Evolutionary conservation across 768 basidiomycete species (phyloP).

Genomic region (Neoboletus subvelutipes): DNA sequence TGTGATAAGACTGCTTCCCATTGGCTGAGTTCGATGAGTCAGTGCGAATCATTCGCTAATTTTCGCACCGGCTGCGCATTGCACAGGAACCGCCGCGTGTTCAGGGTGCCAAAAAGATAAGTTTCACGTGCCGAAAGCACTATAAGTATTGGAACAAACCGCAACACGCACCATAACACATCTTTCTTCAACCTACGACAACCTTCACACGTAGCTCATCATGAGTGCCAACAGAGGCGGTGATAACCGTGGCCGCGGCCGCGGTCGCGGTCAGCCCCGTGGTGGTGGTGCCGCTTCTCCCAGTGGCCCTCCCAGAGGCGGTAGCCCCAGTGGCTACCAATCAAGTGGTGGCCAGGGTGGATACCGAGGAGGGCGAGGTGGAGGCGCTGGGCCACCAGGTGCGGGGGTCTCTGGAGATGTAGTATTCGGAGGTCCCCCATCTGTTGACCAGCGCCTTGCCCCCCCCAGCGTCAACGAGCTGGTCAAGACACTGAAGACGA

Average conservation of each 20-base stretch:
- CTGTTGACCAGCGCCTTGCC: constrained; percentile 37
- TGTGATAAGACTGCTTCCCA: not conserved
- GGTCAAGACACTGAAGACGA: constrained; percentile 29
- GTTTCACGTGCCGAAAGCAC: too few species aligned
- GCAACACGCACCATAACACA: not conserved
- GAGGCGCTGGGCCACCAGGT: constrained; percentile 29
- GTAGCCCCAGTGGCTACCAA: constrained; percentile 7
- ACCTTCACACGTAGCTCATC: not conserved
- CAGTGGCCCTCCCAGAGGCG: not conserved
- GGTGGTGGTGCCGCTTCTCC: constrained; percentile 3
- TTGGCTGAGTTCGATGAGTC: not conserved
- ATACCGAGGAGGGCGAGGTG: constrained; percentile 25
- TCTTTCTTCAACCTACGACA: not conserved
- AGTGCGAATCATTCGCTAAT: not conserved
- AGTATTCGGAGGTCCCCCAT: constrained; percentile 32
- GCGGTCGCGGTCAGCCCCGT: constrained; percentile 15
- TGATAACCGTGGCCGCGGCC: constrained; percentile 17
- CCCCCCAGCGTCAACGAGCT: constrained; percentile 19
- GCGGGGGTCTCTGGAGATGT: constrained; percentile 25
- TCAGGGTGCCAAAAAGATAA: not conserved
- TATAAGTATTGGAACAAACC: constrained; percentile 9
- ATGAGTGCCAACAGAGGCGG: constrained; percentile 21
- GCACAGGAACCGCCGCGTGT: not conserved
- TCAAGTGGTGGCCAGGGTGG: constrained; percentile 7
- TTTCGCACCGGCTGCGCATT: not conserved